Conservation (phyloP, 371 early-diverging fungal genomes). For the Catenaria anguillulae region DNA sequence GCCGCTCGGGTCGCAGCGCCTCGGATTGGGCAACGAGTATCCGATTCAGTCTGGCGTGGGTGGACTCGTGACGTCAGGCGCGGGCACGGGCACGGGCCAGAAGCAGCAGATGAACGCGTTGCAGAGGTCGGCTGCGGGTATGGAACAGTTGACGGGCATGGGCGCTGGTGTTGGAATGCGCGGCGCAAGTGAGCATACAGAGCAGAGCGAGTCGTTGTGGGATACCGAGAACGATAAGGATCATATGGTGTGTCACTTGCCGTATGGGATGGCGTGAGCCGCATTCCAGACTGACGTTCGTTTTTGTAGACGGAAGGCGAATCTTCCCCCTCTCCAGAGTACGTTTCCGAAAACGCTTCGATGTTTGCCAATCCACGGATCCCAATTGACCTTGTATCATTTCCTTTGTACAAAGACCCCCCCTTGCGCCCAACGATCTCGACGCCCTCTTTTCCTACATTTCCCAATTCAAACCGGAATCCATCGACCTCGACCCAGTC, state of each 20-base stretch:
- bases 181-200: no score
- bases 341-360: not conserved
- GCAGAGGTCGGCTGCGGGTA: no score
- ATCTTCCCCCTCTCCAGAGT: not conserved
- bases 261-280: no score
- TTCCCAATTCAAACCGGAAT: constrained; percentile 24
- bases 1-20: not conserved
- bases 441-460: constrained; percentile 29
- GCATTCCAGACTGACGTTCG: no score
- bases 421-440: constrained; percentile 12
- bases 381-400: no score
- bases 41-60: no score
- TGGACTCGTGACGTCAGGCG: no score
- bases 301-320: no score
- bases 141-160: no score
- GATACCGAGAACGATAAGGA: not conserved
- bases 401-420: not conserved
- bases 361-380: not conserved
- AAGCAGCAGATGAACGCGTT: no score
- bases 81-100: no score
- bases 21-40: not conserved
- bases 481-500: constrained; percentile 24
- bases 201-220: not conserved
- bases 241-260: not conserved
- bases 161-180: no score